phyloP scores from a whole-genome alignment of 73 alveolate genomes.

The Halteria grandinella region DNA sequence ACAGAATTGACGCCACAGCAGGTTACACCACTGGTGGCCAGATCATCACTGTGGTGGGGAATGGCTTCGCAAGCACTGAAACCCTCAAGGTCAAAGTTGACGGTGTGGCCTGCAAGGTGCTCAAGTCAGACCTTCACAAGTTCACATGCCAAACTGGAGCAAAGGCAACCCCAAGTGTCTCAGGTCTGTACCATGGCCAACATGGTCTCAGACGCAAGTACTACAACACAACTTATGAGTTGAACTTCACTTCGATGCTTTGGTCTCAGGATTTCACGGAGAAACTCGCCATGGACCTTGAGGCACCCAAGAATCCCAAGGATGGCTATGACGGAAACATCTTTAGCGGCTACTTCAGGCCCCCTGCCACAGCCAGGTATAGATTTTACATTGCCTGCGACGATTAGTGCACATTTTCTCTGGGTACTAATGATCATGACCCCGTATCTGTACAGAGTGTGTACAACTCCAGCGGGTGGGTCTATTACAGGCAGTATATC shows the following conservation, averaged over 20 bases:
- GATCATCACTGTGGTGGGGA: background rate
- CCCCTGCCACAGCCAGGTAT: constrained; percentile 36
- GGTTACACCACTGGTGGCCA: constrained; percentile 44
- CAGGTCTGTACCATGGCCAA: background rate
- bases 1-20: background rate
- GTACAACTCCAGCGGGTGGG: background rate
- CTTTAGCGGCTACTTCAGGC: background rate
- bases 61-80: constrained; percentile 15
- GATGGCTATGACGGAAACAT: background rate
- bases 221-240: constrained; percentile 3
- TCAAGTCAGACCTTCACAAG: background rate
- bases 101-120: constrained; percentile 23
- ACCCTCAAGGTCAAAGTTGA: constrained; percentile 15
- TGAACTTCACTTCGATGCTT: background rate
- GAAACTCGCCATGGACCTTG: background rate
- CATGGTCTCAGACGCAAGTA: background rate
- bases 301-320: background rate
- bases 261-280: background rate
- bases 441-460: background rate
- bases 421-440: background rate
- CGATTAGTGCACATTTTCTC: background rate
- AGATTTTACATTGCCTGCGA: constrained; percentile 50
- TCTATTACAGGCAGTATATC: constrained; percentile 17
- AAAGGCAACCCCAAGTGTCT: background rate
- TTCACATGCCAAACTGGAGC: constrained; percentile 43